A percentile compares a stretch with the other conserved stretches of the same genome.
phyloP scores from a whole-genome alignment of 2,329 filamentous ascomycete genomes.

The Botrytis sinoallii region DNA sequence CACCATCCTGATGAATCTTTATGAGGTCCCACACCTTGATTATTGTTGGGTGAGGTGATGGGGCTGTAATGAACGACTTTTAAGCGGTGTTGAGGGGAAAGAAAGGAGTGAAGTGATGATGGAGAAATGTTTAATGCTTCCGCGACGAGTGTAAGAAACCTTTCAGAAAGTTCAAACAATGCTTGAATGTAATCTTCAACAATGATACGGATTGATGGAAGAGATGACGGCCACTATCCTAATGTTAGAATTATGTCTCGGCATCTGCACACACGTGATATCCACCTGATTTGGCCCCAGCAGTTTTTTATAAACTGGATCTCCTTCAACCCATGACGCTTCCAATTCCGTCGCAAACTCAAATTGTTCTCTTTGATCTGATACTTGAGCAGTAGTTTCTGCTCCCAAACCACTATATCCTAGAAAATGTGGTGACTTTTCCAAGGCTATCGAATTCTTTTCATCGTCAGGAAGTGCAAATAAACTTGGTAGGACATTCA shows the following conservation, averaged over 20 bases:
- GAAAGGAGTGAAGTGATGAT: conserved; percentile 5
- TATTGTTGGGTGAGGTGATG: background rate
- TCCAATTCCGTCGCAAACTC: conserved; percentile 17
- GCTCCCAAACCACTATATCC: conserved; percentile 15
- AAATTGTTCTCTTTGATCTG: conserved; percentile 17
- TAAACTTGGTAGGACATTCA: conserved; percentile 2
- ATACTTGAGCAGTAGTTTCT: conserved; percentile 11
- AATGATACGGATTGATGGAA: background rate
- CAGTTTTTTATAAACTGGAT: conserved; percentile 14
- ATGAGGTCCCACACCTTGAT: conserved; percentile 16
- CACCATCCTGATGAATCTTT: conserved; percentile 20
- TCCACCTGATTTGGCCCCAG: conserved; percentile 15
- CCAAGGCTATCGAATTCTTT: conserved; percentile 4
- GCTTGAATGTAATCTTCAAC: conserved; percentile 8
- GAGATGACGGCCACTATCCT: conserved; percentile 2
- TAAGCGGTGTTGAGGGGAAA: conserved; percentile 17
- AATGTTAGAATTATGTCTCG: background rate
- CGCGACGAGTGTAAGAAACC: conserved; percentile 4
- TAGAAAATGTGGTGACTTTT: conserved; percentile 9
- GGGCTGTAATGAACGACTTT: conserved; percentile 16
- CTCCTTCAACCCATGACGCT: conserved; percentile 10
- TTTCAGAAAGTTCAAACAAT: conserved; percentile 2
- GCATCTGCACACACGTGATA: background rate
- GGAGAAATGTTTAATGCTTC: conserved; percentile 15
- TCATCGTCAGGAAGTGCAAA: conserved; percentile 1